A percentile compares a stretch with the other conserved stretches of the same genome.
phyloP scores from a whole-genome alignment of 768 basidiomycete genomes.

The Leccinellum rugosiceps region DNA sequence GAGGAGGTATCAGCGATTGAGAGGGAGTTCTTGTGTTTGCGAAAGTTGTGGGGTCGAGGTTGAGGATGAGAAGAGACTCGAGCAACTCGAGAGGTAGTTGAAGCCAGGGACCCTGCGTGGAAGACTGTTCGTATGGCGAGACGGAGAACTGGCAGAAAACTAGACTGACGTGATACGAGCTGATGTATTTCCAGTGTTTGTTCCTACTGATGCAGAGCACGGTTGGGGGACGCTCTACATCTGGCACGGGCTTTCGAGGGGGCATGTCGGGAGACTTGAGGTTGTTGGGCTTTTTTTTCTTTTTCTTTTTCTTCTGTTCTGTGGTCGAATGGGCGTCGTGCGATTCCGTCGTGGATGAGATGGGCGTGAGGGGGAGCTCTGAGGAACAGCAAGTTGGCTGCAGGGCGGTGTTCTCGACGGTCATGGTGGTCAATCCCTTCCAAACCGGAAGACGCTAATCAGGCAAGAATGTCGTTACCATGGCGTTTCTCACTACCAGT shows the following conservation, averaged over 20 bases:
- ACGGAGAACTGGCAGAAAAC: background rate
- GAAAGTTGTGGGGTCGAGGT: conserved; percentile 69
- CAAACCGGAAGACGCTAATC: conserved; percentile 5
- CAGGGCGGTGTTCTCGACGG: background rate
- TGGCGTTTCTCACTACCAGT: background rate
- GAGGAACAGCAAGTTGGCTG: background rate
- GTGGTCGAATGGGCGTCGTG: background rate
- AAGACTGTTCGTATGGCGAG: background rate
- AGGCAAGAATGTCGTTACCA: conserved; percentile 15
- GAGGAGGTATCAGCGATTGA: conserved; percentile 32
- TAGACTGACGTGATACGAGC: conserved; percentile 77
- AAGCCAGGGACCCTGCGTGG: conserved; percentile 90
- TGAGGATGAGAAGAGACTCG: conserved; percentile 75
- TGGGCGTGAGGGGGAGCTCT: conserved; percentile 10
- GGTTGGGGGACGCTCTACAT: conserved; percentile 46
- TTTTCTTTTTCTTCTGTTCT: conserved; percentile 67
- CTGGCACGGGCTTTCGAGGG: conserved; percentile 33
- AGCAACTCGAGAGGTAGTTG: conserved; percentile 84
- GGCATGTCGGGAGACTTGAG: conserved; percentile 23
- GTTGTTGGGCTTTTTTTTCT: conserved; percentile 53
- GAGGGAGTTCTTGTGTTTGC: conserved; percentile 44
- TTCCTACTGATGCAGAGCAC: conserved; percentile 87
- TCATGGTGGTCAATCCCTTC: background rate
- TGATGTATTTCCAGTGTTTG: conserved; percentile 94
- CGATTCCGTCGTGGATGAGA: conserved; percentile 13